These are phyloP conservation scores for Prunus dulcis DNA, from an alignment of 306 rosid genomes.

Conservation along the genomic window DNA sequence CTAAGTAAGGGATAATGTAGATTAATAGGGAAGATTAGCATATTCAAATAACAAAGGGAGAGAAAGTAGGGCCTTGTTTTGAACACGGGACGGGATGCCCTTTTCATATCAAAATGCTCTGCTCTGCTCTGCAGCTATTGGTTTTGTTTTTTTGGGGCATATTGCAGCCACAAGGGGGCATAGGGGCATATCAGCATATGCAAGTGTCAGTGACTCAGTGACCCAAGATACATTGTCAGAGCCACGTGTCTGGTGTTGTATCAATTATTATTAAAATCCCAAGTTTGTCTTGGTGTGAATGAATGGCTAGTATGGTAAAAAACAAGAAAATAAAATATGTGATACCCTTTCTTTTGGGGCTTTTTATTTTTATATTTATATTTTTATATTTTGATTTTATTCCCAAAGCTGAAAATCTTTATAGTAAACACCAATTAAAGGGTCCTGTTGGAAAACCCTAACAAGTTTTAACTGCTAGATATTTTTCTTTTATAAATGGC, in stretches of 20 bases:
- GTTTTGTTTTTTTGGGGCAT: neutral
- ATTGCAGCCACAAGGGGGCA: neutral
- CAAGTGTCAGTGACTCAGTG: constrained; percentile 17
- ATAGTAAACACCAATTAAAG: neutral
- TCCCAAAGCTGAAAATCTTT: constrained; percentile 31
- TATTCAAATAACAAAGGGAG: constrained; percentile 19
- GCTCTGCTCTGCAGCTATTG: neutral
- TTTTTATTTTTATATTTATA: neutral
- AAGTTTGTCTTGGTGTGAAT: constrained; percentile 42
- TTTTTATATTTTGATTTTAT: constrained; percentile 25
- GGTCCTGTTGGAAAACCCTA: constrained; percentile 11
- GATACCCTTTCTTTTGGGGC: too few relatives aligned
- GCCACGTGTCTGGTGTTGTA: constrained; percentile 13
- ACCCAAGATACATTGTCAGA: constrained; percentile 9
- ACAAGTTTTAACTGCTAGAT: neutral
- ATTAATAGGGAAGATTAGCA: constrained; percentile 36
- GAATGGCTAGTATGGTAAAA: constrained; percentile 24
- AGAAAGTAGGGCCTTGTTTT: neutral
- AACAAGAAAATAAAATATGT: neutral
- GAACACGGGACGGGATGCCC: neutral
- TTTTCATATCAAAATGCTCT: neutral
- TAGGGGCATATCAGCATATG: constrained; percentile 14
- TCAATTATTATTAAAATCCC: constrained; percentile 7
- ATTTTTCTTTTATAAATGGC: constrained; percentile 18
- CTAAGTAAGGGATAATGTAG: constrained; percentile 68